Conservation (phyloP, 176 grass and related monocot species). For the Chloris gayana region DNA sequence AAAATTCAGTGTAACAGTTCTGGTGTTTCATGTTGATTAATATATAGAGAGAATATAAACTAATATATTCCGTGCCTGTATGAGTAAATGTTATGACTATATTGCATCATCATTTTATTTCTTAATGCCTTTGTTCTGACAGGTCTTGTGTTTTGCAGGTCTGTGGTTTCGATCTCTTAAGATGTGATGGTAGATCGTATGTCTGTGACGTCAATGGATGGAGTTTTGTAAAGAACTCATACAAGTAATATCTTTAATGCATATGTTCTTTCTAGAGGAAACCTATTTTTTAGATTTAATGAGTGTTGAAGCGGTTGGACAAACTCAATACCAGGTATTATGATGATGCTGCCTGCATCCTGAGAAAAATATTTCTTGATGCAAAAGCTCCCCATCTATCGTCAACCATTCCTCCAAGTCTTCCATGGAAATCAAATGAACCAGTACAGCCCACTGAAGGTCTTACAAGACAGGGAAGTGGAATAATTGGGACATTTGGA, state of each 20-base stretch:
- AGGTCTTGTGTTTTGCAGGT: constrained; percentile 57
- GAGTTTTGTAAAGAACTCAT: constrained; percentile 99
- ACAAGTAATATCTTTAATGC: constrained; percentile 69
- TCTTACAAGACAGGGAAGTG: constrained; percentile 88
- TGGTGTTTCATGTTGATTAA: background rate
- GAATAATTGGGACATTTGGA: constrained; percentile 94
- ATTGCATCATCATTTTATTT: constrained; percentile 15
- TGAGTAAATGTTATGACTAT: background rate
- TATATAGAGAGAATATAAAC: background rate
- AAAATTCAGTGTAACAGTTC: background rate
- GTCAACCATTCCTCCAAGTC: constrained; percentile 83
- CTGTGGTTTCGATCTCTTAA: constrained; percentile 98
- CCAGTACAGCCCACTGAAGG: constrained; percentile 70
- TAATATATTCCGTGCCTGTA: background rate
- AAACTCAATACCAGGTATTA: constrained; percentile 69
- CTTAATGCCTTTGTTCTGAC: constrained; percentile 25
- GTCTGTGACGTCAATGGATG: constrained; percentile 99
- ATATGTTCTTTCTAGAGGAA: constrained; percentile 9
- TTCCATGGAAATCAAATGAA: constrained; percentile 90
- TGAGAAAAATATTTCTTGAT: constrained; percentile 99
- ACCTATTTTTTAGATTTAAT: constrained; percentile 19
- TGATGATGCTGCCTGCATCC: constrained; percentile 95
- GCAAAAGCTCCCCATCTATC: constrained; percentile 99
- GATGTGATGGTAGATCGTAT: constrained; percentile 93
- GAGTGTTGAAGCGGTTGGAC: constrained; percentile 11